A percentile compares a stretch with the other conserved stretches of the same genome.
These are phyloP conservation scores for Aureobasidium sp. DNA, from an alignment of 2,329 filamentous ascomycete species.

Conservation along the genomic window DNA sequence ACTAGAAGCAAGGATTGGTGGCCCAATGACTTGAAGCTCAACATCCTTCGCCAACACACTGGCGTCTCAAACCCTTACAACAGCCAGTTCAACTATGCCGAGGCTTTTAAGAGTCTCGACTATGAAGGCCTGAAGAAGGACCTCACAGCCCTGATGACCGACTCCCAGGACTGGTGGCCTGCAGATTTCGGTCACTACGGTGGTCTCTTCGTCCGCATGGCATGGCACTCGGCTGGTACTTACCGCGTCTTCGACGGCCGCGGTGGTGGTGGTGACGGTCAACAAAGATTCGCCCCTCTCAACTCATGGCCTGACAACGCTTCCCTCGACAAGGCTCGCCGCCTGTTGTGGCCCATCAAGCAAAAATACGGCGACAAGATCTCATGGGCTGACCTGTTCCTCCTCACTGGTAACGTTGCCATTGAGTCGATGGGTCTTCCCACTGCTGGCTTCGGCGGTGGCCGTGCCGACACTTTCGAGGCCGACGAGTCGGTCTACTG, in stretches of 20 bases:
- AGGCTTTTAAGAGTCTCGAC: conserved; percentile 64
- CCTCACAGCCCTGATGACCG: conserved; percentile 61
- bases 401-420: conserved; percentile 67
- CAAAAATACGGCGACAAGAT: conserved; percentile 79
- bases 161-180: conserved; percentile 75
- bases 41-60: conserved; percentile 66
- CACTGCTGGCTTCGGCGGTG: conserved; percentile 65
- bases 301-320: conserved; percentile 79
- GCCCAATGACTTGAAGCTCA: conserved; percentile 59
- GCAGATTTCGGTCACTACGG: conserved; percentile 77
- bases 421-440: conserved; percentile 69
- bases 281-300: conserved; percentile 72
- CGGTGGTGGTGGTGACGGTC: conserved; percentile 64
- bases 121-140: conserved; percentile 68
- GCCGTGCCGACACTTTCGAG: conserved; percentile 65
- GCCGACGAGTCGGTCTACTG: conserved; percentile 70
- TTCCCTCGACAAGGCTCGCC: conserved; percentile 70
- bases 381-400: conserved; percentile 67
- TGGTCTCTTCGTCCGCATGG: conserved; percentile 71
- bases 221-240: conserved; percentile 73
- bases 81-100: conserved; percentile 60
- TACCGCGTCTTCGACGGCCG: conserved; percentile 69
- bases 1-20: conserved; percentile 66
- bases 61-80: conserved; percentile 54
- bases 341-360: conserved; percentile 73